Evolutionary conservation across 2,329 filamentous ascomycete species (phyloP).

Genomic region (Didymella sp.): DNA sequence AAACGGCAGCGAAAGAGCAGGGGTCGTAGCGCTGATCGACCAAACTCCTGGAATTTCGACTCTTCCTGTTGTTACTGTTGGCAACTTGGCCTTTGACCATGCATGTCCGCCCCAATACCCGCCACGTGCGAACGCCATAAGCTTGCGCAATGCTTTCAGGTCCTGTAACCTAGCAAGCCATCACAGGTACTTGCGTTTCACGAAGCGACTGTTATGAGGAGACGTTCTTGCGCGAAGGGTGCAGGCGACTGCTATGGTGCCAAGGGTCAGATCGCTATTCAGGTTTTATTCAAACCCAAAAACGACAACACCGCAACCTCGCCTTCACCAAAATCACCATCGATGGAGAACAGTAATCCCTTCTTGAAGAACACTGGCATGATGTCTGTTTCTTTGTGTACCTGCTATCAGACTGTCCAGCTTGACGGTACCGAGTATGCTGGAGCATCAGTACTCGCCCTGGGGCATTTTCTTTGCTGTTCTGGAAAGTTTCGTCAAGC

Average conservation of each 20-base stretch:
- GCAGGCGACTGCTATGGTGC: slow-evolving; percentile 13
- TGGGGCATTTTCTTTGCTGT: neutral
- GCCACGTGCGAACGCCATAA: neutral
- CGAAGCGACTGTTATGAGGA: neutral
- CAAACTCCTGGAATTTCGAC: neutral
- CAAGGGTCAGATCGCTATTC: slow-evolving; percentile 34
- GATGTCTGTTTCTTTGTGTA: slow-evolving; percentile 22
- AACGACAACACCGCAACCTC: slow-evolving; percentile 23
- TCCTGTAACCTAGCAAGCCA: neutral
- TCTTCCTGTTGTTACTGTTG: neutral
- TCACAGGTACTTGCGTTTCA: neutral
- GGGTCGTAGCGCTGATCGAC: neutral
- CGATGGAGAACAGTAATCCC: slow-evolving; percentile 23
- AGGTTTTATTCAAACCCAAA: slow-evolving; percentile 41
- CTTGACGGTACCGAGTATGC: slow-evolving; percentile 7
- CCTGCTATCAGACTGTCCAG: slow-evolving; percentile 5
- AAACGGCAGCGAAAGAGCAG: slow-evolving; percentile 4
- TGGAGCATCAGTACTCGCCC: slow-evolving; percentile 11
- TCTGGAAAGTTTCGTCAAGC: slow-evolving; percentile 11
- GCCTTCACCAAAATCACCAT: slow-evolving; percentile 23
- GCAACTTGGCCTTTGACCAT: neutral
- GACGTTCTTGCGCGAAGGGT: neutral
- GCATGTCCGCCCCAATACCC: neutral
- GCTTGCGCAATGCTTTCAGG: neutral
- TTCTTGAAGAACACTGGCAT: slow-evolving; percentile 15